These are phyloP conservation scores for Rhodotorula taiwanensis DNA, from an alignment of 768 basidiomycete species.

Conservation along the genomic window DNA sequence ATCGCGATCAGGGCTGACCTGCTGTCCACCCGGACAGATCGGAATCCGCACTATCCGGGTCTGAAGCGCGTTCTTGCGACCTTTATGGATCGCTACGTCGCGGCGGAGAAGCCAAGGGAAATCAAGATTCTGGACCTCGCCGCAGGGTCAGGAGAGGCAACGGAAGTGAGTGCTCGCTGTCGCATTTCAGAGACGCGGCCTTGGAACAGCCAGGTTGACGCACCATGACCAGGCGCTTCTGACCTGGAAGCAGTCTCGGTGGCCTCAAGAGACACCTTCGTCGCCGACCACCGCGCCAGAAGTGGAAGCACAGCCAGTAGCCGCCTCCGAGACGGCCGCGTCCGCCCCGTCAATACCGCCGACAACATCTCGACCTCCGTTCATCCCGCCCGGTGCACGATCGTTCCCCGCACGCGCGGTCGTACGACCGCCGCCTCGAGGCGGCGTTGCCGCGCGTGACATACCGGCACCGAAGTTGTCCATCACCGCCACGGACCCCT, in stretches of 20 bases:
- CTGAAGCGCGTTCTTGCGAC: conserved; percentile 53
- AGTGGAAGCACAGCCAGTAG: neutral
- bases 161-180: conserved; percentile 14
- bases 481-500: conserved; percentile 47
- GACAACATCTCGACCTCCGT: neutral
- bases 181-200: too few species aligned
- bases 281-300: neutral
- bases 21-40: conserved; percentile 42
- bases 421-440: conserved; percentile 11
- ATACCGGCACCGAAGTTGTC: neutral
- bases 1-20: neutral
- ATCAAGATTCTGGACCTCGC: conserved; percentile 59
- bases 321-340: neutral
- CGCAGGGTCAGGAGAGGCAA: conserved; percentile 46
- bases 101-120: conserved; percentile 46
- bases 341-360: neutral
- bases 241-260: conserved; percentile 10
- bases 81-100: conserved; percentile 46
- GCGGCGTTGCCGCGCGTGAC: neutral
- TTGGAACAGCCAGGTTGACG: too few species aligned
- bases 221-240: neutral
- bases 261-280: neutral
- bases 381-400: conserved; percentile 5
- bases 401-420: conserved; percentile 8
- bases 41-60: conserved; percentile 67